Evolutionary conservation across 2,329 filamentous ascomycete genomes (phyloP).

Genomic region (Fusarium nisikadoi): DNA sequence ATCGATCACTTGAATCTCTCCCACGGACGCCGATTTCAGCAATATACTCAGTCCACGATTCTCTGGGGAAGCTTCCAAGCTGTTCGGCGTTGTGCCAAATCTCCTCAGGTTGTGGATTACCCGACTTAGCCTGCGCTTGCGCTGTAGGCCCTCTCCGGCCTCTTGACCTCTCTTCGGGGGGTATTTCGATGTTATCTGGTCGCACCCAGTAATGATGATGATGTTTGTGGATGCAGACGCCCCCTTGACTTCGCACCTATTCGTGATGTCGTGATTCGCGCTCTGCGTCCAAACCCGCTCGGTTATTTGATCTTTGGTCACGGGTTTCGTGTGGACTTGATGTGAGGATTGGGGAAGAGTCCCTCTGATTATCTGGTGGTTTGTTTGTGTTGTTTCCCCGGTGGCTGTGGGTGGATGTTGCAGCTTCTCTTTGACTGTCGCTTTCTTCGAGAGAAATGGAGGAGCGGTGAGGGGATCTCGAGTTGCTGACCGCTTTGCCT

Average conservation of each 20-base stretch:
- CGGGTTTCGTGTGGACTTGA: conserved; percentile 10
- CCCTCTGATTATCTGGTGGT: conserved; percentile 16
- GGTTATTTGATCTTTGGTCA: conserved; percentile 3
- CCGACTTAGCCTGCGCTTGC: conserved; percentile 23
- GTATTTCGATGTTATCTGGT: conserved; percentile 42
- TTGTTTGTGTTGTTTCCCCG: conserved; percentile 31
- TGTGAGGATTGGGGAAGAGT: conserved; percentile 14
- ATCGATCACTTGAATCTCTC: conserved; percentile 43
- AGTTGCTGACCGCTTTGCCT: conserved; percentile 1
- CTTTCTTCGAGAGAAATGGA: not conserved
- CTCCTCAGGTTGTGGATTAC: conserved; percentile 39
- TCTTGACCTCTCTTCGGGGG: conserved; percentile 9
- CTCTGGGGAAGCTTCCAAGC: conserved; percentile 28
- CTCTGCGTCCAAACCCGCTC: conserved; percentile 38
- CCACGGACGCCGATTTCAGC: conserved; percentile 37
- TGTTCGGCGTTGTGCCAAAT: conserved; percentile 29
- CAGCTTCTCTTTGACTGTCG: not conserved
- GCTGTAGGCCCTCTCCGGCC: not conserved
- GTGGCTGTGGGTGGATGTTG: conserved; percentile 4
- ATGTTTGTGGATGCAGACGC: conserved; percentile 66
- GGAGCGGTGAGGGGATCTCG: conserved; percentile 10
- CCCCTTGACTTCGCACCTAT: conserved; percentile 35
- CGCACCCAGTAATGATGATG: conserved; percentile 71
- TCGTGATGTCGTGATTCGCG: conserved; percentile 36
- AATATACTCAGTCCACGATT: conserved; percentile 41